phyloP scores from a whole-genome alignment of 352 stramenopile species.

The Sclerospora graminicola region DNA sequence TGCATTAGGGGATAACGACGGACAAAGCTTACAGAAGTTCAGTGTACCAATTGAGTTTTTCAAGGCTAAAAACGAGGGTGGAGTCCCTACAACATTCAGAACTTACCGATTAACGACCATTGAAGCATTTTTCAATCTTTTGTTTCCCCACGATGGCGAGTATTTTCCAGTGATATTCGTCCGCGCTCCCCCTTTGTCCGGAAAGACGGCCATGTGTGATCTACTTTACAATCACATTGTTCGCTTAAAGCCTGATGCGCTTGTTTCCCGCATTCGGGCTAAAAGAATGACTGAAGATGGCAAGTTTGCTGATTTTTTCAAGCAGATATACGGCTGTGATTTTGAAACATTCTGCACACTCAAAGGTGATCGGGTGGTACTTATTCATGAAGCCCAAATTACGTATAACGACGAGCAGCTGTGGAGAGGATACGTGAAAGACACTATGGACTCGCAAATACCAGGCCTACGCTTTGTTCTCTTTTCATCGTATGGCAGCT shows the following conservation, averaged over 20 bases:
- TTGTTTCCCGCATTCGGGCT: constrained; percentile 9
- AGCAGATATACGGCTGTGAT: constrained; percentile 10
- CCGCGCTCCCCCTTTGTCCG: constrained; percentile 17
- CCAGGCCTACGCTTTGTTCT: constrained; percentile 14
- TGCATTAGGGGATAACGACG: too few species aligned
- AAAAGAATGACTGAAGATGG: constrained; percentile 6
- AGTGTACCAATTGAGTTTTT: too few species aligned
- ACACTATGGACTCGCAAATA: constrained; percentile 3
- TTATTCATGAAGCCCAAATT: constrained; percentile 14
- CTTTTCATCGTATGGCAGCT: constrained; percentile 17
- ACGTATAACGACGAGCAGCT: constrained; percentile 17
- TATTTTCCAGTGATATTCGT: constrained; percentile 16
- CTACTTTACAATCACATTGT: constrained; percentile 25
- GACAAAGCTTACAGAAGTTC: too few species aligned
- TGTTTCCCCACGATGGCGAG: too few species aligned
- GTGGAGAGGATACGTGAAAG: constrained; percentile 2
- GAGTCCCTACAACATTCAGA: too few species aligned
- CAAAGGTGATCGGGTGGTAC: constrained; percentile 2
- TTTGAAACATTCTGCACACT: constrained; percentile 11
- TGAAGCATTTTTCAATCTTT: too few species aligned
- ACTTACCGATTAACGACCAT: too few species aligned
- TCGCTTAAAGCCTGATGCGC: constrained; percentile 5
- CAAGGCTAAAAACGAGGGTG: too few species aligned
- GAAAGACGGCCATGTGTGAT: constrained; percentile 17
- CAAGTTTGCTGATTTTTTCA: constrained; percentile 14